Evolutionary conservation across 495 filamentous ascomycete species (phyloP).

Genomic region (Letharia columbiana): DNA sequence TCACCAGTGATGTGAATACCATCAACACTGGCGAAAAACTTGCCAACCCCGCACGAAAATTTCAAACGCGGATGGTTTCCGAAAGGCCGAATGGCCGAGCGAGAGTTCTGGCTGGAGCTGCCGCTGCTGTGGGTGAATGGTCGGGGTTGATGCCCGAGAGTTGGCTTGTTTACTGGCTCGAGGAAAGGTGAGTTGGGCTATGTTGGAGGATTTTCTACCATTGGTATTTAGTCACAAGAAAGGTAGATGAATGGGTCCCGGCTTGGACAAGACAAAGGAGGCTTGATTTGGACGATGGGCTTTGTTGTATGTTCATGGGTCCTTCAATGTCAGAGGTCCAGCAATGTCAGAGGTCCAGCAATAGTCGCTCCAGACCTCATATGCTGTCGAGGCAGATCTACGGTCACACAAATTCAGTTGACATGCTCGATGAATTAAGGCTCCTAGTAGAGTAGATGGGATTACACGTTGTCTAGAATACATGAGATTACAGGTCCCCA

Average conservation of each 20-base stretch:
- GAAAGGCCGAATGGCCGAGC: neutral
- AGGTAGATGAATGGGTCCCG: too few species aligned
- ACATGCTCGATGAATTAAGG: neutral
- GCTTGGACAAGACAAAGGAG: neutral
- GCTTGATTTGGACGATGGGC: neutral
- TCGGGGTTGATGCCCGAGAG: neutral
- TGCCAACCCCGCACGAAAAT: neutral
- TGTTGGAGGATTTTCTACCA: too few species aligned
- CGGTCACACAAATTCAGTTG: neutral
- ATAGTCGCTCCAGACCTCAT: neutral
- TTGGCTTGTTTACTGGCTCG: neutral
- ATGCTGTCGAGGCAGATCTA: too few species aligned
- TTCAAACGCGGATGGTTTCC: neutral
- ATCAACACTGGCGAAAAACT: neutral
- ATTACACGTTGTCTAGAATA: neutral
- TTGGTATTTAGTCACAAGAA: too few species aligned
- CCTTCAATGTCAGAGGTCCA: too few species aligned
- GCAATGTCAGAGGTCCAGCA: too few species aligned
- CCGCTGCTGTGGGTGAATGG: neutral
- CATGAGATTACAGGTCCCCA: neutral
- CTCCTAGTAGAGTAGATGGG: neutral
- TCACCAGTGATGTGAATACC: neutral
- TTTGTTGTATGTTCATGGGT: neutral
- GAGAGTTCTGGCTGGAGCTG: neutral
- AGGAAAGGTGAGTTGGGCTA: neutral